Conservation (phyloP, 345 rosid species). For the Heritiera fomes region DNA sequence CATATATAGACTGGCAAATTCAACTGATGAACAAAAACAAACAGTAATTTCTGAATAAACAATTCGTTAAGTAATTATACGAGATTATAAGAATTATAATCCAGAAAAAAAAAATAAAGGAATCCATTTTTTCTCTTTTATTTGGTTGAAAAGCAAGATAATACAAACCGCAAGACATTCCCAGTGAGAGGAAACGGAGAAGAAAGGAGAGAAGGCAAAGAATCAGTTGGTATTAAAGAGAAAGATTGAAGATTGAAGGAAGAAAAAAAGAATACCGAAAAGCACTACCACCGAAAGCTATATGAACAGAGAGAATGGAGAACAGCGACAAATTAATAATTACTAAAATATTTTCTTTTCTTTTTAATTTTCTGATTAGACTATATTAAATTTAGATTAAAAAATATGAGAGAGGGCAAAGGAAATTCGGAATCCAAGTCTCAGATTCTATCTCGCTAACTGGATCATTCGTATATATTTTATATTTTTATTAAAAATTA, state of each 20-base stretch:
- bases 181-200: not conserved
- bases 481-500: no score
- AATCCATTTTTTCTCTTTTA: not conserved
- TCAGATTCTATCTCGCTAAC: no score
- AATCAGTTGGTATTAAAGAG: not conserved
- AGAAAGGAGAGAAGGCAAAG: not conserved
- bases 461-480: no score
- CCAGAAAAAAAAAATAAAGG: not conserved
- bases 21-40: not conserved
- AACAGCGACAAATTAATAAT: not conserved
- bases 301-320: not conserved
- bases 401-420: no score
- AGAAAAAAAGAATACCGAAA: not conserved
- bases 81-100: not conserved
- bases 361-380: not conserved
- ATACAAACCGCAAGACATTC: not conserved
- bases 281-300: conserved; percentile 18
- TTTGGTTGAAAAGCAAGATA: not conserved
- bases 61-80: not conserved
- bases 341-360: not conserved
- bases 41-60: not conserved
- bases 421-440: no score
- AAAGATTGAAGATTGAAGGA: not conserved
- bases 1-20: not conserved
- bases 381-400: no score